Evolutionary conservation across 257 asterid species (phyloP).

Genomic region (Solanum virginianum): DNA sequence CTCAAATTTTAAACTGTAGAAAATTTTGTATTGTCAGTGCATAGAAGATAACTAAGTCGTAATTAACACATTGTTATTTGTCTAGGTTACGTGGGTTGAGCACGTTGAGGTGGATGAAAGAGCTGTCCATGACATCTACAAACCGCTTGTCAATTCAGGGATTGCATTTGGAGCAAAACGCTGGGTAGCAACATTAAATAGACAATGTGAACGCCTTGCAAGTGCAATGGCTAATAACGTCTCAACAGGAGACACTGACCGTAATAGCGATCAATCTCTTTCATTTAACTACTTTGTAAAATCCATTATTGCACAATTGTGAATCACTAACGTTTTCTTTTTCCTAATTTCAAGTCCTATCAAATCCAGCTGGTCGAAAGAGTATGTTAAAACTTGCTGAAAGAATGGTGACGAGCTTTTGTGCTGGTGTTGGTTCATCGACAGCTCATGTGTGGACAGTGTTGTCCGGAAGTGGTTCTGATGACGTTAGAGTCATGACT

Average conservation of each 20-base stretch:
- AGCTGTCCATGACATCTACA: constrained; percentile 54
- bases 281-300: background rate
- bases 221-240: constrained; percentile 60
- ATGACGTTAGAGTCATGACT: constrained; percentile 81
- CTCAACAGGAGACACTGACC: constrained; percentile 59
- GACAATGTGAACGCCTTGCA: constrained; percentile 71
- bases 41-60: background rate
- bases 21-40: background rate
- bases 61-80: background rate
- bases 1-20: background rate
- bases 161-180: constrained; percentile 72
- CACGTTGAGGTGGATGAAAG: constrained; percentile 66
- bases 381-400: constrained; percentile 72
- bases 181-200: constrained; percentile 65
- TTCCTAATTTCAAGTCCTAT: constrained; percentile 29
- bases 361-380: constrained; percentile 59
- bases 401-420: constrained; percentile 81
- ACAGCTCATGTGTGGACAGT: constrained; percentile 75
- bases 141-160: constrained; percentile 44
- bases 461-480: constrained; percentile 64
- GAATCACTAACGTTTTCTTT: background rate
- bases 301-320: background rate
- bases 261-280: constrained; percentile 6
- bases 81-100: constrained; percentile 65
- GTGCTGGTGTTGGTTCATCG: constrained; percentile 72